phyloP scores from a whole-genome alignment of 257 asterid species.

The Misopates orontium region DNA sequence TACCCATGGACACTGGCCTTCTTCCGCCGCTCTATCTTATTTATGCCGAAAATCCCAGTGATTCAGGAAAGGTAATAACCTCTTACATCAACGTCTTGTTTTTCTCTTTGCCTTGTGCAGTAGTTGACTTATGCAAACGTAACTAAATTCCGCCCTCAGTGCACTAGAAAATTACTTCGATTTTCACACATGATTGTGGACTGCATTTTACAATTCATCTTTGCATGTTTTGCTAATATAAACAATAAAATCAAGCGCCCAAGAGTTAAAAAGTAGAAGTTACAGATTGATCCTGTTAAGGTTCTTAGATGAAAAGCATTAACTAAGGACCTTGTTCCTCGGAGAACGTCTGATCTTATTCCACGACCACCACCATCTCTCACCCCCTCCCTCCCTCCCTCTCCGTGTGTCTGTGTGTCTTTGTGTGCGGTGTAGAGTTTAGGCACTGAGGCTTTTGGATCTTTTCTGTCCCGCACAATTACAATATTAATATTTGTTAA shows the following conservation, averaged over 20 bases:
- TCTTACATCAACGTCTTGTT: neutral
- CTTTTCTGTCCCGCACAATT: neutral
- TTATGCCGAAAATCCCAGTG: slow-evolving; percentile 94
- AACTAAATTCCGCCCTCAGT: neutral
- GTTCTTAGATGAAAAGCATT: no score
- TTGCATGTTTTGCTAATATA: neutral
- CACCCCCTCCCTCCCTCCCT: no score
- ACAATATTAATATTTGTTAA: no score
- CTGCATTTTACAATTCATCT: neutral
- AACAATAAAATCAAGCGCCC: neutral
- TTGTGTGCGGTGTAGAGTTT: neutral
- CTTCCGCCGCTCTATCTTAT: slow-evolving; percentile 85
- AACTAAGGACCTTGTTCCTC: no score
- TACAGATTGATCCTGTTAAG: no score
- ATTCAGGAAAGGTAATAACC: slow-evolving; percentile 78
- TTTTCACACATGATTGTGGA: neutral
- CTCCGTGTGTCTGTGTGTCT: neutral
- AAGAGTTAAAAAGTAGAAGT: neutral
- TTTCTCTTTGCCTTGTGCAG: neutral
- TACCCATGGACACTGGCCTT: slow-evolving; percentile 65
- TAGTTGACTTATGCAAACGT: neutral
- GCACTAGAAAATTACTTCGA: neutral
- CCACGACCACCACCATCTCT: no score
- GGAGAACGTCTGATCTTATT: no score
- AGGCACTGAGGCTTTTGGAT: neutral